Conservation (phyloP, 2,329 filamentous ascomycete genomes). For the Phaeoacremonium minimum region DNA sequence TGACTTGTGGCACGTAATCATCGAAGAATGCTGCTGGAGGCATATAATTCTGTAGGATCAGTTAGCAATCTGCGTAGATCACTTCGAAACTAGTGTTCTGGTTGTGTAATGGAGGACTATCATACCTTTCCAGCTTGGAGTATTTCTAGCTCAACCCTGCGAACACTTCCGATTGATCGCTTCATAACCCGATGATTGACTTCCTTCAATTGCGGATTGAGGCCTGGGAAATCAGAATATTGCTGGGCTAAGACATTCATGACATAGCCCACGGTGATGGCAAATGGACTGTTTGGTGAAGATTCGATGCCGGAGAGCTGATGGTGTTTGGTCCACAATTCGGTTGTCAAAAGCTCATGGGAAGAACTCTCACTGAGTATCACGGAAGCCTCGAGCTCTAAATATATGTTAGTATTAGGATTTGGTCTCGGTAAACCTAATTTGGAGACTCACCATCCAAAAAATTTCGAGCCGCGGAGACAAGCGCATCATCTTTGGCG, state of each 20-base stretch:
- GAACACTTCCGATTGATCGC: conserved; percentile 33
- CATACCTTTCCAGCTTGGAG: conserved; percentile 45
- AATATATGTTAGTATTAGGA: not conserved
- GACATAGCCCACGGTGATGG: conserved; percentile 28
- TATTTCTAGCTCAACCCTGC: conserved; percentile 46
- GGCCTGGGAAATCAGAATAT: conserved; percentile 23
- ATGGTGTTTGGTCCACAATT: conserved; percentile 36
- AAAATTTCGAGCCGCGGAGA: conserved; percentile 38
- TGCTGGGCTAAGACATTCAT: conserved; percentile 27
- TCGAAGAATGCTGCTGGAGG: conserved; percentile 30
- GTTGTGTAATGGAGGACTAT: not conserved
- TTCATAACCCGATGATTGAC: conserved; percentile 28
- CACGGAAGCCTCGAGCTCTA: conserved; percentile 43
- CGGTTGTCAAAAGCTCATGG: conserved; percentile 31
- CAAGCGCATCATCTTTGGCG: conserved; percentile 29
- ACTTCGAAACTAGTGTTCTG: no score
- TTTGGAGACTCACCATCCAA: conserved; percentile 41
- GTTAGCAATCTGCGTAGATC: not conserved
- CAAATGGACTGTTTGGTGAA: conserved; percentile 24
- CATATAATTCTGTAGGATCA: conserved; percentile 28
- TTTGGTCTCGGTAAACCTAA: not conserved
- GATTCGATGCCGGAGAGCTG: conserved; percentile 21
- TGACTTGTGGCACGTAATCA: conserved; percentile 33
- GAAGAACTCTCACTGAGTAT: conserved; percentile 24
- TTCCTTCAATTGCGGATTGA: conserved; percentile 26